Percentiles rank a stretch among this genome's conserved stretches.
These are phyloP conservation scores for Trichophyton verrucosum DNA, from an alignment of 2,329 filamentous ascomycete species.

Conservation along the genomic window DNA sequence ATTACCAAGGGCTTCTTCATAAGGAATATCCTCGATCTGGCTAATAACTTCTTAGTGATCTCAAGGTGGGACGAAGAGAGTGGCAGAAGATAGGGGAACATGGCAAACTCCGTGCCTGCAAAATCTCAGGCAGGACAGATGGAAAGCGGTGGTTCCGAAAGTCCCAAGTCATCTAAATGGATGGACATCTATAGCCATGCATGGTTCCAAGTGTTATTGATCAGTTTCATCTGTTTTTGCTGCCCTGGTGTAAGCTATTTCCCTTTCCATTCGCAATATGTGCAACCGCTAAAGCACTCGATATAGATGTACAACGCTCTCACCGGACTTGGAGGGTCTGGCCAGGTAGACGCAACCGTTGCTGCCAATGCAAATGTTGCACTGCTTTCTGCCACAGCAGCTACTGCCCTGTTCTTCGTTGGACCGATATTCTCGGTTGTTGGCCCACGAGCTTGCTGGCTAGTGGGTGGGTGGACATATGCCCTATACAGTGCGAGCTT, in stretches of 20 bases:
- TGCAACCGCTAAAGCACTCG: background rate
- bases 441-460: constrained; percentile 32
- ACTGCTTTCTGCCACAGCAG: constrained; percentile 33
- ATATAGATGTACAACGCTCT: constrained; percentile 40
- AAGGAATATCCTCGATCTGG: too few species aligned
- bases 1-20: too few species aligned
- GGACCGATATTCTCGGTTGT: constrained; percentile 35
- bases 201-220: constrained; percentile 39
- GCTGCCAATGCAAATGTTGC: constrained; percentile 38
- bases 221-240: constrained; percentile 40
- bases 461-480: constrained; percentile 38
- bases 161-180: background rate
- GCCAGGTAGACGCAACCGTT: constrained; percentile 35
- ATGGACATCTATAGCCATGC: constrained; percentile 29
- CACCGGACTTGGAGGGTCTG: constrained; percentile 34
- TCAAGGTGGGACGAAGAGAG: background rate
- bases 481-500: constrained; percentile 36
- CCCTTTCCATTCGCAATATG: background rate
- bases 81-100: background rate
- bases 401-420: constrained; percentile 34
- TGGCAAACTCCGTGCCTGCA: background rate
- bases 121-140: background rate
- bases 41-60: background rate
- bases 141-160: background rate
- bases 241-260: constrained; percentile 31